Base-by-base conservation (phyloP, 1,284 basidiomycete species). In the Marasmius fiardii region DNA sequence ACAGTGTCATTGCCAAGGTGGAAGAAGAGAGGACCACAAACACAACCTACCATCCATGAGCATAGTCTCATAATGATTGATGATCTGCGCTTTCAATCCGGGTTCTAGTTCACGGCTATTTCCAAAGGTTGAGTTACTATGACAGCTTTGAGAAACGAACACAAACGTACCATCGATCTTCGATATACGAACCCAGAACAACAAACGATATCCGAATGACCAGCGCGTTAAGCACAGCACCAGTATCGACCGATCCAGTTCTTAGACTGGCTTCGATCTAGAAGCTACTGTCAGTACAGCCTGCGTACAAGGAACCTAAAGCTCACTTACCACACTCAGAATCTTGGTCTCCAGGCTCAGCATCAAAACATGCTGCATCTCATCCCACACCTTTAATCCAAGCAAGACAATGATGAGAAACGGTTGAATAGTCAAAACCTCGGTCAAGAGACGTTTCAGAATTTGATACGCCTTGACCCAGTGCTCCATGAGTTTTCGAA, bases 301-400 rank as follows among this genome's bases (percentile, higher is more conserved):
- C 16, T 6, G n/a, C 16, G 11, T n/a, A 6, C 8, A 41, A 16
- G 3, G 47, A 28, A 49, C 6, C n/a, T 16, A n/a, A 31, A 12
- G 2, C 8, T 3, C 6, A 49, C 47, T 16, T 20, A 49, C 47
- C 14, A 49, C 47, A 31, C 18, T 26, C 24, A 49, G 20, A 4
- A 49, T 31, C 12, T 20, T 26, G 26, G 47, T 49, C 20, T 49
- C 47, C 6, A 31, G 31, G 14, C 24, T 26, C 28, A 49, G n/a
- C 26, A 33, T 18, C n/a, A 49, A 18, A 11, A 49, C 47, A 33
- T 49, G 12, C 28, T 49, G 47, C n/a, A 49, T 18, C 5, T 49
- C 47, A n/a, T 49, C 26, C 47, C 47, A 49, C 10, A 49, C n/a
- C 47, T 33, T 49, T 14, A 49, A 26, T n/a, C 26, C 47, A 18